Evolutionary conservation across 2,329 filamentous ascomycete species (phyloP).

Genomic region (Amesomyces nigricolor): DNA sequence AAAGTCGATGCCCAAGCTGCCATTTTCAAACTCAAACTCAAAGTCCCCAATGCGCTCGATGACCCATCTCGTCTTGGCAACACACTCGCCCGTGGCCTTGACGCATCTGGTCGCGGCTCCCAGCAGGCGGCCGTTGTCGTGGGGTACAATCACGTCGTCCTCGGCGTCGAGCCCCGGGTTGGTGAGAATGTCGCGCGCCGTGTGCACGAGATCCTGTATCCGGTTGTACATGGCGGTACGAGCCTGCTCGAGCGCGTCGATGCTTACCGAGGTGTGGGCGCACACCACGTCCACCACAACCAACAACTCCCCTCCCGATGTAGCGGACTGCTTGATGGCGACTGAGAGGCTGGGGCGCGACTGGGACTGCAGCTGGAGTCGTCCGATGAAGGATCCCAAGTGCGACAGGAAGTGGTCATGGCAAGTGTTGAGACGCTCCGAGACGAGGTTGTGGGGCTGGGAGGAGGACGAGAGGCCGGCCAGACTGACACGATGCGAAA

Average conservation of each 20-base stretch:
- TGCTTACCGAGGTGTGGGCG: slow-evolving; percentile 65
- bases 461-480: slow-evolving; percentile 59
- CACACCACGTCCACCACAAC: slow-evolving; percentile 77
- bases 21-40: slow-evolving; percentile 67
- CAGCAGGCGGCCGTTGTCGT: slow-evolving; percentile 70
- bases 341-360: slow-evolving; percentile 76
- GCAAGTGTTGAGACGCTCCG: slow-evolving; percentile 69
- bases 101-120: slow-evolving; percentile 82
- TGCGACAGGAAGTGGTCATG: slow-evolving; percentile 88
- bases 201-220: slow-evolving; percentile 73
- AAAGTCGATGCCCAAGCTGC: slow-evolving; percentile 51
- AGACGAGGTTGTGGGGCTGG: slow-evolving; percentile 69
- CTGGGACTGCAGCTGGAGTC: slow-evolving; percentile 84
- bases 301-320: slow-evolving; percentile 73
- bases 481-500: slow-evolving; percentile 72
- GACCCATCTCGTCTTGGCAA: slow-evolving; percentile 76
- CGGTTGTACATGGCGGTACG: slow-evolving; percentile 72
- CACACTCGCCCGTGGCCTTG: slow-evolving; percentile 83
- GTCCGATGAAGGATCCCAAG: slow-evolving; percentile 87
- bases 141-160: slow-evolving; percentile 73
- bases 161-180: slow-evolving; percentile 58
- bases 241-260: slow-evolving; percentile 60
- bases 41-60: slow-evolving; percentile 90
- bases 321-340: slow-evolving; percentile 77
- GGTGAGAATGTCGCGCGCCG: slow-evolving; percentile 72